Base-by-base conservation (phyloP, 164 flowering plant genomes). In the Magnolia kwangsiensis region DNA sequence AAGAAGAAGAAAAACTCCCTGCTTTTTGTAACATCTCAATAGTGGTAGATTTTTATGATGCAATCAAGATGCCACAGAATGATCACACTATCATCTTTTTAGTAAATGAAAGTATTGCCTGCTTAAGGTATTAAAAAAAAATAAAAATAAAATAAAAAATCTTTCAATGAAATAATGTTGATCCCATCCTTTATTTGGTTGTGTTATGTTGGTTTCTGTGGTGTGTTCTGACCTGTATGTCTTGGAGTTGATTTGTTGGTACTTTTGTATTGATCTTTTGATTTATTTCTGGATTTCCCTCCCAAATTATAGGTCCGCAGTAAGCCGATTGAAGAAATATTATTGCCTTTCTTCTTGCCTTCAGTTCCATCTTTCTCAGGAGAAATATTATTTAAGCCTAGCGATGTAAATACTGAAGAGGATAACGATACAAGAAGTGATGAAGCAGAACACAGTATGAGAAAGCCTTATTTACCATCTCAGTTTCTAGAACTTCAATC, bases 291-390 rank as follows among this genome's bases (percentile, higher is more conserved):
- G 59, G 10, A 9, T 51, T 51, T 51, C 16, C 59, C 59, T 51
- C 59, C 59, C 16, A 51, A 51, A 51, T 51, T 85, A 63, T 87
- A 93, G 98, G 86, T 79, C 67, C 89, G 99, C 72, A 96, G 94
- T 80, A 94, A 93, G 81, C 99, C 98, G 50, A 86, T 89, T 72
- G 98, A 96, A 93, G 76, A 89, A 89, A 80, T 92, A 90, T 55
- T 51, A 51, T 51, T 13, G 13, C 99, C 98, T 51, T 96, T 94
- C 80, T 93, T 96, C 83, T 85, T 94, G 90, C 94, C 98, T n/a
- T 86, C 97, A 27, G 79, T 92, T 71, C 97, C 99, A 45, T 86
- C 97, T 67, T 86, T 93, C 51, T 89, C 96, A 63, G 97, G 99
- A 76, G 95, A 94, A 58, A 85, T 96, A 70, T 20, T 86, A 58